Evolutionary conservation across 2,329 filamentous ascomycete species (phyloP).

Genomic region (Xylariales sp.): DNA sequence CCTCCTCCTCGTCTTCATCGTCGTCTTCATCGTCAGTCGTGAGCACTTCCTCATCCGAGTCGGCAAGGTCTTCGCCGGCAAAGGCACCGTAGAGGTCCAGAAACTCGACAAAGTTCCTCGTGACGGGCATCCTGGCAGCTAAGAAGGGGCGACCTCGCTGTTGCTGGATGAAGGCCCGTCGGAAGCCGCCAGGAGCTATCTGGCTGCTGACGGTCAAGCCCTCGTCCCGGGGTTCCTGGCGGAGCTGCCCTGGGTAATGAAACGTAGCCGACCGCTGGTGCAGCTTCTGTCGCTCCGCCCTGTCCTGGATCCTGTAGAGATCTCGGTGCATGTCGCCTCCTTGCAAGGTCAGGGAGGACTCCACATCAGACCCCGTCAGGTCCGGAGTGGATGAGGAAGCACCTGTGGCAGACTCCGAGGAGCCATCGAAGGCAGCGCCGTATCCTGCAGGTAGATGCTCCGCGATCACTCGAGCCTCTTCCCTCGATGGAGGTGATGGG

Average conservation of each 20-base stretch:
- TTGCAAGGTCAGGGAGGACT: slow-evolving; percentile 67
- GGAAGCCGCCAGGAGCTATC: slow-evolving; percentile 42
- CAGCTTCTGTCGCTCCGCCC: slow-evolving; percentile 44
- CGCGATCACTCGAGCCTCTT: slow-evolving; percentile 31
- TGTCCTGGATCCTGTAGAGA: slow-evolving; percentile 67
- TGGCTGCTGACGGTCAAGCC: slow-evolving; percentile 27
- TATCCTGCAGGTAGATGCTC: slow-evolving; percentile 36
- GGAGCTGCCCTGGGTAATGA: slow-evolving; percentile 51
- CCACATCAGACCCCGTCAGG: slow-evolving; percentile 28
- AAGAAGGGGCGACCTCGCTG: slow-evolving; percentile 29
- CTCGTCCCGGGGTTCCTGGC: slow-evolving; percentile 25
- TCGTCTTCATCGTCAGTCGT: slow-evolving; percentile 47
- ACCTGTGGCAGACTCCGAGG: slow-evolving; percentile 12
- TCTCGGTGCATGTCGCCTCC: slow-evolving; percentile 77
- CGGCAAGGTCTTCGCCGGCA: slow-evolving; percentile 64
- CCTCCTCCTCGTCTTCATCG: slow-evolving; percentile 45
- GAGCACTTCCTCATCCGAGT: slow-evolving; percentile 57
- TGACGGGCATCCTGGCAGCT: slow-evolving; percentile 50
- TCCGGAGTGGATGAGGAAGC: slow-evolving; percentile 16
- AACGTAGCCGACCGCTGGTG: slow-evolving; percentile 62
- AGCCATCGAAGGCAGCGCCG: slow-evolving; percentile 36
- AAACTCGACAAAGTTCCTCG: slow-evolving; percentile 69
- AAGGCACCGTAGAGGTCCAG: slow-evolving; percentile 72
- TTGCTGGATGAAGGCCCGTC: slow-evolving; percentile 41
- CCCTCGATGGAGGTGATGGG: slow-evolving; percentile 11